phyloP scores from a whole-genome alignment of 2,329 filamentous ascomycete species.

The Aspergillus transmontanensis region DNA sequence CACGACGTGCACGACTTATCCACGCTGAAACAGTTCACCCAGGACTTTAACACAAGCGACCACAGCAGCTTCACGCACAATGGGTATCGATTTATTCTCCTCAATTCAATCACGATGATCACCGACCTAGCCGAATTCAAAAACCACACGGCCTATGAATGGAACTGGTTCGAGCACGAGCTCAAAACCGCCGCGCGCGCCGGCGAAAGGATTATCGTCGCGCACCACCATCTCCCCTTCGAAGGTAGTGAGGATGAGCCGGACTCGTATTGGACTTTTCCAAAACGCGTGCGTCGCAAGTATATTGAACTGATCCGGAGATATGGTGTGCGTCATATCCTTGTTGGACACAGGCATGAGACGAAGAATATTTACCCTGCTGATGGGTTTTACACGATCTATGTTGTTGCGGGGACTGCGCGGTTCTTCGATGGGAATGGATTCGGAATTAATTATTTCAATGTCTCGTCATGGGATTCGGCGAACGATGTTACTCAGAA shows the following conservation, averaged over 20 bases:
- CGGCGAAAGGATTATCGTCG: constrained; percentile 4
- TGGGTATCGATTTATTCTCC: not conserved
- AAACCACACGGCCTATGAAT: constrained; percentile 1
- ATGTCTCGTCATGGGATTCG: not conserved
- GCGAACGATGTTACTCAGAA: not conserved
- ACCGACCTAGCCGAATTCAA: constrained; percentile 5
- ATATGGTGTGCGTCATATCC: constrained; percentile 5
- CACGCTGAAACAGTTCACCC: not conserved
- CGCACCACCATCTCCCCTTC: constrained; percentile 9
- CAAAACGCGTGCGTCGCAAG: constrained; percentile 3
- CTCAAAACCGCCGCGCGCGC: not conserved
- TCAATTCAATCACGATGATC: constrained; percentile 6
- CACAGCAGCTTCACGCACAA: not conserved
- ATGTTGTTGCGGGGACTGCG: not conserved
- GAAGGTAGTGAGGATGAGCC: constrained; percentile 1
- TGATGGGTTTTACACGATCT: constrained; percentile 1
- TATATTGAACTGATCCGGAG: constrained; percentile 1
- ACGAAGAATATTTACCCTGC: constrained; percentile 4
- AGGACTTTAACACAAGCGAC: not conserved
- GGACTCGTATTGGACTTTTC: constrained; percentile 6
- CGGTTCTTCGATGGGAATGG: not conserved
- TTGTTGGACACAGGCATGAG: constrained; percentile 9
- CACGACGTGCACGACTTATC: not conserved
- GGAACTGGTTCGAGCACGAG: constrained; percentile 6
- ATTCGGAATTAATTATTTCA: not conserved